Conservation (phyloP, 176 grass and related monocot species). For the Panicum miliaceum region DNA sequence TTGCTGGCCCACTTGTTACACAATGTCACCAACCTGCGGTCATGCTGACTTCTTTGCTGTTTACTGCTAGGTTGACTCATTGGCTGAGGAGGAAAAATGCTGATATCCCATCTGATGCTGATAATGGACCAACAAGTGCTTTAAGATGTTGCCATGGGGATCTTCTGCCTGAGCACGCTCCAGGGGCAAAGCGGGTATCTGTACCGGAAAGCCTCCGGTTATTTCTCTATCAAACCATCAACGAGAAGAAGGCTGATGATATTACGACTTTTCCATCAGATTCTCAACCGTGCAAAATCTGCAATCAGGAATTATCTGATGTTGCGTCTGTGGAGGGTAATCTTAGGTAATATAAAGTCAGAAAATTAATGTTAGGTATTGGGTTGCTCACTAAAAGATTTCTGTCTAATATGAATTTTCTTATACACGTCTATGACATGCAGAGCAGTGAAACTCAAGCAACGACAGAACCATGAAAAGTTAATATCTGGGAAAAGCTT, state of each 20-base stretch:
- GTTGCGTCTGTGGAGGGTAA: slow-evolving; percentile 84
- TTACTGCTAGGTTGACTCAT: slow-evolving; percentile 68
- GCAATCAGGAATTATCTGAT: slow-evolving; percentile 74
- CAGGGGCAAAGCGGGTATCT: slow-evolving; percentile 85
- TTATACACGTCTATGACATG: slow-evolving; percentile 39
- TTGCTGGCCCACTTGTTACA: slow-evolving; percentile 59
- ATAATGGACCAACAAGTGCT: slow-evolving; percentile 78
- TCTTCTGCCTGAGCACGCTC: slow-evolving; percentile 84
- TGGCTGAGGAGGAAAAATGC: slow-evolving; percentile 91
- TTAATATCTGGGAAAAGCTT: slow-evolving; percentile 77
- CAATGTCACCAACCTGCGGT: not conserved
- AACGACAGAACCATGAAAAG: slow-evolving; percentile 86
- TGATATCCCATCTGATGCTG: slow-evolving; percentile 69
- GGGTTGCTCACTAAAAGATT: slow-evolving; percentile 30
- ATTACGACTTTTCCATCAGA: slow-evolving; percentile 70
- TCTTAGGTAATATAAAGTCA: slow-evolving; percentile 70
- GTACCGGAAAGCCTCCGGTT: slow-evolving; percentile 79
- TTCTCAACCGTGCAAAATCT: slow-evolving; percentile 72
- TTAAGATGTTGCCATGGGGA: slow-evolving; percentile 79
- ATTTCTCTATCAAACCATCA: slow-evolving; percentile 77
- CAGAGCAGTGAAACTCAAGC: slow-evolving; percentile 85
- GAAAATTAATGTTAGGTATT: slow-evolving; percentile 21
- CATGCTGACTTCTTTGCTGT: slow-evolving; percentile 27
- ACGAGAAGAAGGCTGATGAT: slow-evolving; percentile 49
- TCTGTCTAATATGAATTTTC: slow-evolving; percentile 39